Base-by-base conservation (phyloP, 441 rosid species). In the Flueggea neowawraea region DNA sequence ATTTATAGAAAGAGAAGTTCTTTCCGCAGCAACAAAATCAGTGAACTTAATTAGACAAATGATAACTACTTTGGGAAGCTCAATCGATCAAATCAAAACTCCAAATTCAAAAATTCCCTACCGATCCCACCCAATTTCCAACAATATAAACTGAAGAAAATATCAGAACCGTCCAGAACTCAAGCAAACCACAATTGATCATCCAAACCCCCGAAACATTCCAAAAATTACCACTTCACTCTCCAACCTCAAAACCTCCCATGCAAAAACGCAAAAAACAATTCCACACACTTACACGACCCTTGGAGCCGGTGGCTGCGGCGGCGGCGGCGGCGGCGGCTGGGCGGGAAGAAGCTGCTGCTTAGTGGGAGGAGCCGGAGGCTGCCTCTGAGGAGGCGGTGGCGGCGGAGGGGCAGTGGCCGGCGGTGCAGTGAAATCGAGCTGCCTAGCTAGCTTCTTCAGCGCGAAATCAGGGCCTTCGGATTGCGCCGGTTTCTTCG, bases 361-460 rank as follows among this genome's bases (percentile, higher is more conserved):
- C 31, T 68, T 71, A 49, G 63, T 57, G 45, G 52, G 60, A 60
- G 78, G 71, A 31, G 14, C 58, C 14, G 65, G 28, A 22, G 28
- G 28, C 28, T 22, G 61, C 56, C 74, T 55, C 62, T 63, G 73
- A 17, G 63, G 76, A 14, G 56, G 55, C 54, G 16, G 75, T 3
- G 36, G 72, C 49, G 39, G 58, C 64, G 78, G 83, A 56, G 88
- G 83, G 88, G 87, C 43, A 78, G 70, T 67, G 52, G 69, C 73
- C 75, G 41, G 4, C 59, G 61, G 22, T 53, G 55, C 56, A 0
- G 87, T 80, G 82, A 86, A 86, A 86, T 89, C 97, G 56, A 86
- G 87, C 83, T 87, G 96, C 73, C 91, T 78, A 6, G 87, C 87
- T 12, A 82, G 69, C 72, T 75, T 75, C 68, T 80, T 84, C 11